These are phyloP conservation scores for Solanum tarijense DNA, from an alignment of 257 asterid genomes.

Conservation along the genomic window DNA sequence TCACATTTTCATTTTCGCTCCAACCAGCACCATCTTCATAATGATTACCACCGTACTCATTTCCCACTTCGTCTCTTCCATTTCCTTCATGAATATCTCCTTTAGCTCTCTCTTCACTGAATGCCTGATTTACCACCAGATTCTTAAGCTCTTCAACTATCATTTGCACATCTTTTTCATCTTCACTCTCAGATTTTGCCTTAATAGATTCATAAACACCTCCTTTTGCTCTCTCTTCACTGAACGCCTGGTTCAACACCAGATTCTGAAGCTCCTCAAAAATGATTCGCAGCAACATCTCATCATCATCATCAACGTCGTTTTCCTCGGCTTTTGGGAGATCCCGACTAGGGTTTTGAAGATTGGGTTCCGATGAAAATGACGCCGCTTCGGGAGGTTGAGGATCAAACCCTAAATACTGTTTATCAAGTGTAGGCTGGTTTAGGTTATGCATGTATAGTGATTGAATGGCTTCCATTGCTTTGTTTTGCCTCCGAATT, in stretches of 20 bases:
- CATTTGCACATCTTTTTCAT: not conserved
- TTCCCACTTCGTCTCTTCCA: not conserved
- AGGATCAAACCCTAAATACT: constrained; percentile 1
- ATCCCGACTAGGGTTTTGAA: not conserved
- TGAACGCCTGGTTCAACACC: not conserved
- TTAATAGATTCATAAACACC: not conserved
- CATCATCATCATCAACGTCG: not conserved
- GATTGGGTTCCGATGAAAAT: not conserved
- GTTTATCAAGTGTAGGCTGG: not conserved
- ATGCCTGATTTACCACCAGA: not conserved
- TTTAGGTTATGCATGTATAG: not conserved
- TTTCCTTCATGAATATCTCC: not conserved
- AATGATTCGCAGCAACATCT: not conserved
- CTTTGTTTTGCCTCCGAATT: not conserved
- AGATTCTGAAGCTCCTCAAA: constrained; percentile 1
- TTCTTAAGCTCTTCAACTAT: constrained; percentile 3
- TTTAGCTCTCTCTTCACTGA: not conserved
- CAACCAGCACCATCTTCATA: not conserved
- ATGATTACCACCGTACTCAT: not conserved
- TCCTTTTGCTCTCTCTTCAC: not conserved
- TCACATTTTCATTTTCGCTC: not conserved
- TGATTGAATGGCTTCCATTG: not conserved
- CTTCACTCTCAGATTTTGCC: constrained; percentile 1
- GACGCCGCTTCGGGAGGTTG: not conserved
- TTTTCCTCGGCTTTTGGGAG: not conserved